Conservation (phyloP, 176 grass and related monocot species). For the Puccinellia tenuiflora region DNA sequence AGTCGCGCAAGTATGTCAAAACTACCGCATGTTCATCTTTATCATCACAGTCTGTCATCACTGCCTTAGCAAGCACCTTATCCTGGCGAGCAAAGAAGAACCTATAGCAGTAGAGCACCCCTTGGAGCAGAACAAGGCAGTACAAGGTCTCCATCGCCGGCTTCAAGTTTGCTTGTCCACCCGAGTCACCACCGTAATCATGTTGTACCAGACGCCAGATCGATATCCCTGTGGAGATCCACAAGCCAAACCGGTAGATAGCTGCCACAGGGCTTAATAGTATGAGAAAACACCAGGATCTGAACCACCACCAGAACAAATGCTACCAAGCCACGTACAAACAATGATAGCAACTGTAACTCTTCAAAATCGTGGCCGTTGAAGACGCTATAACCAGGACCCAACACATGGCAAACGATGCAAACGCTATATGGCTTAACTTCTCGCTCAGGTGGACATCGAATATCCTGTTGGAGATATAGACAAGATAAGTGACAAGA, state of each 20-base stretch:
- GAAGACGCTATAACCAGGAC: no score
- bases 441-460: not conserved
- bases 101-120: not conserved
- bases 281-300: accelerated
- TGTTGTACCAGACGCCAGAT: not conserved
- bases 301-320: not conserved
- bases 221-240: not conserved
- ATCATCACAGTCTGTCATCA: no score
- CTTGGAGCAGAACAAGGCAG: not conserved
- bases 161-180: not conserved
- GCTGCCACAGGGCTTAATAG: not conserved
- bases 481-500: not conserved
- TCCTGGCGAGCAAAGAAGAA: not conserved
- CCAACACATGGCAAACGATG: not conserved
- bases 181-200: accelerated
- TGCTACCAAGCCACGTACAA: no score
- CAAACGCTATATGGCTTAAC: not conserved
- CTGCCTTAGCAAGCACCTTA: not conserved
- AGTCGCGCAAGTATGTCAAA: not conserved
- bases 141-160: not conserved
- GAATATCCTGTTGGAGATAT: not conserved
- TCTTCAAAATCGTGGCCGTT: no score
- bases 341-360: no score
- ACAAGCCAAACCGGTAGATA: not conserved
- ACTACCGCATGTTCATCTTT: no score